phyloP scores from a whole-genome alignment of 164 flowering plant genomes.

The Kalanchoe fedtschenkoi region DNA sequence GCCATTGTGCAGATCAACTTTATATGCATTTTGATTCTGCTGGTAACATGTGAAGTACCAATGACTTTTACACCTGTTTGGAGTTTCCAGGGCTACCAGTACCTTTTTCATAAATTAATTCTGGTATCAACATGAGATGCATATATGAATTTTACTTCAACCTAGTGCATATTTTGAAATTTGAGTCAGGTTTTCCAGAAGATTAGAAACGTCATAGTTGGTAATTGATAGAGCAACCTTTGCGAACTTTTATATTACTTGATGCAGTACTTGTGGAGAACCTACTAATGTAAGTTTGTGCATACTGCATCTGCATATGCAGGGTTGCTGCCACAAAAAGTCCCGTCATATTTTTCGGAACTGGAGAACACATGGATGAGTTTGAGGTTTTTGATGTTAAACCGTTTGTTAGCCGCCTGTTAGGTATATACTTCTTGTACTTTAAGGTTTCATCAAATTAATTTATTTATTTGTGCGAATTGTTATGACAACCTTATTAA shows the following conservation, averaged over 20 bases:
- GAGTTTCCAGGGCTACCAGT: too few species aligned
- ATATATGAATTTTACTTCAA: too few species aligned
- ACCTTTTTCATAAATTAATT: neutral
- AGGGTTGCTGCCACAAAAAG: conserved; percentile 98
- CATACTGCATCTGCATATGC: conserved; percentile 11
- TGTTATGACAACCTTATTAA: neutral
- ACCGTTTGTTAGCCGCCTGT: conserved; percentile 92
- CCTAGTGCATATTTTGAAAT: too few species aligned
- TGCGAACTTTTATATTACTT: neutral
- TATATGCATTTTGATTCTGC: too few species aligned
- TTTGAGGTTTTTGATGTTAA: conserved; percentile 98
- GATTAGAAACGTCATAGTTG: neutral
- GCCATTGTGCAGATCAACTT: too few species aligned
- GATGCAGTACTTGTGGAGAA: neutral
- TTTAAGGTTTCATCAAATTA: neutral
- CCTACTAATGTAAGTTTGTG: too few species aligned
- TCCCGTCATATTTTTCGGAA: conserved; percentile 92
- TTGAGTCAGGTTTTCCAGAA: too few species aligned
- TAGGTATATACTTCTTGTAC: conserved; percentile 34
- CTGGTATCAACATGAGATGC: too few species aligned
- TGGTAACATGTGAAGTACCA: too few species aligned
- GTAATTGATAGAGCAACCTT: neutral
- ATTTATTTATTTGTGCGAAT: neutral
- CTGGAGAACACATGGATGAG: conserved; percentile 99
- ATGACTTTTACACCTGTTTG: too few species aligned